Evolutionary conservation across 306 rosid species (phyloP).

Genomic region (Prunus mume): DNA sequence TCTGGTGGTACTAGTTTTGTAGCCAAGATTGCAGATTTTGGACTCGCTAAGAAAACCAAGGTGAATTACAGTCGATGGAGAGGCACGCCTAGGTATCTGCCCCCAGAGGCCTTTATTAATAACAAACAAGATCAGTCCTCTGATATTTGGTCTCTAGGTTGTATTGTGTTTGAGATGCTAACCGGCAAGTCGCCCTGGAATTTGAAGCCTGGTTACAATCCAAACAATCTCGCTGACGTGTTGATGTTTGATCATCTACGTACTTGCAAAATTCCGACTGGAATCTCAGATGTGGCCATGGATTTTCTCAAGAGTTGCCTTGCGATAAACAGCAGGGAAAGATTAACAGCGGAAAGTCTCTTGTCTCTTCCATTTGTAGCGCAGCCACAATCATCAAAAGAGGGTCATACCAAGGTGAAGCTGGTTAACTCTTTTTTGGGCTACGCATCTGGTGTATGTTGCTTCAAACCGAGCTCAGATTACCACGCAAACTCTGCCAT

Average conservation of each 20-base stretch:
- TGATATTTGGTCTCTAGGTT: conserved; percentile 37
- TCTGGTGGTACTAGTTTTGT: background rate
- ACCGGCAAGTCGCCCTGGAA: conserved; percentile 23
- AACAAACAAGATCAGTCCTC: conserved; percentile 11
- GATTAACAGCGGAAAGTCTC: conserved; percentile 32
- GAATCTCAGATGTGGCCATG: conserved; percentile 12
- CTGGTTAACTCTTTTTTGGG: background rate
- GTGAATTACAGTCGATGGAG: background rate
- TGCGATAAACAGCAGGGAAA: conserved; percentile 11
- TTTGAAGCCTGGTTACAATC: background rate
- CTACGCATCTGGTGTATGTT: background rate
- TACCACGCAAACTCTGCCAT: background rate
- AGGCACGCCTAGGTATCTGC: conserved; percentile 28
- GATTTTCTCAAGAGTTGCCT: conserved; percentile 26
- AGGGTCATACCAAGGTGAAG: background rate
- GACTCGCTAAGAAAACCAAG: conserved; percentile 20
- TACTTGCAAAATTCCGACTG: background rate
- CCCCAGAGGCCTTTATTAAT: conserved; percentile 21
- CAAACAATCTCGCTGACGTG: background rate
- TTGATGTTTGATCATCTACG: background rate
- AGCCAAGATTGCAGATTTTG: conserved; percentile 36
- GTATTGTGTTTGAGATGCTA: conserved; percentile 29
- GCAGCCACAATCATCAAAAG: background rate
- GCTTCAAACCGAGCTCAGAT: background rate
- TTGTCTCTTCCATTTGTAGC: conserved; percentile 11